A percentile compares a stretch with the other conserved stretches of the same genome.
phyloP scores from a whole-genome alignment of 805 yeast genomes.

The Zygosaccharomyces siamensis region DNA sequence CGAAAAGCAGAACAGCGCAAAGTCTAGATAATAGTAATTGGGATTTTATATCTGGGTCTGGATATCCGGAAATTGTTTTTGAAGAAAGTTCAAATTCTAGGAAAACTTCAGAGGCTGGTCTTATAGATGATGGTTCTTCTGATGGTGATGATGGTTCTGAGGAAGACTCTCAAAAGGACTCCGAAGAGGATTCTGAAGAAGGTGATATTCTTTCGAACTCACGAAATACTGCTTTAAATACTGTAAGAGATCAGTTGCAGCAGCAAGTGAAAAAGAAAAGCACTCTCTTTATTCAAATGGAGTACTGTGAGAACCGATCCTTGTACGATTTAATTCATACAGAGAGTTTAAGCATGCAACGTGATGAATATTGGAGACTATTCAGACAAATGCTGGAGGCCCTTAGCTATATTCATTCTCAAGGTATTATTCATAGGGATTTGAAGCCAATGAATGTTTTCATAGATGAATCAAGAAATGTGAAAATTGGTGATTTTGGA shows the following conservation, averaged over 20 bases:
- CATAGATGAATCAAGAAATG: conserved; percentile 81
- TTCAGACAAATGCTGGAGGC: conserved; percentile 88
- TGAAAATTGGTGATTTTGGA: conserved; percentile 96
- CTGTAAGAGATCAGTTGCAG: not conserved
- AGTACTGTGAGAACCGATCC: conserved; percentile 94
- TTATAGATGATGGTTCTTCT: conserved; percentile 24
- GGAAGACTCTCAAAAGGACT: not conserved
- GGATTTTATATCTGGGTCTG: conserved; percentile 59
- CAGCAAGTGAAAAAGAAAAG: conserved; percentile 41
- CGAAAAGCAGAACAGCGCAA: conserved; percentile 29
- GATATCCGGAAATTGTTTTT: conserved; percentile 52
- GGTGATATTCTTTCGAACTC: conserved; percentile 1
- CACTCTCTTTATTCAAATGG: conserved; percentile 94
- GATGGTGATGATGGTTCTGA: conserved; percentile 8
- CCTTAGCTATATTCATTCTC: conserved; percentile 81
- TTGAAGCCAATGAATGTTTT: conserved; percentile 93
- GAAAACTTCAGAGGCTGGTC: conserved; percentile 15
- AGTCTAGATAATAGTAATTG: conserved; percentile 36
- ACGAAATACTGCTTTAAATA: not conserved
- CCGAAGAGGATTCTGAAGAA: not conserved
- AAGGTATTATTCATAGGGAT: conserved; percentile 93
- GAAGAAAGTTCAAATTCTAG: conserved; percentile 35
- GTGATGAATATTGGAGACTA: conserved; percentile 85
- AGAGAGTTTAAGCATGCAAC: conserved; percentile 63
- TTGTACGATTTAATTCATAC: conserved; percentile 71